Evolutionary conservation across 1,139 yeast genomes (phyloP).

Genomic region (Hyphopichia khmerensis): DNA sequence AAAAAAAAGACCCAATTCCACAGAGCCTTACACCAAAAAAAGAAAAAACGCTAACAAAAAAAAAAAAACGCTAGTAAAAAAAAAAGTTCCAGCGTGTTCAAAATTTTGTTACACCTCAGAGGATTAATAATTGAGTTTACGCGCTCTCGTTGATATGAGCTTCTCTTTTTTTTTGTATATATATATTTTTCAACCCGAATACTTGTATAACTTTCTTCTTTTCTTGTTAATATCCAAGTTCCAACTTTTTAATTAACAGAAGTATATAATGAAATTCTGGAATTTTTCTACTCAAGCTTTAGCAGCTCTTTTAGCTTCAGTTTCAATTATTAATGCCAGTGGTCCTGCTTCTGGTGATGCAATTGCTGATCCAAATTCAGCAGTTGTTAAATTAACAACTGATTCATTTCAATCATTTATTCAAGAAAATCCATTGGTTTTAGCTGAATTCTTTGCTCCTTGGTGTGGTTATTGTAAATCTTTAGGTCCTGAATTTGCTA

Average conservation of each 20-base stretch:
- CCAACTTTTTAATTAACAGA: neutral
- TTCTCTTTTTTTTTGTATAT: neutral
- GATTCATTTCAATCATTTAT: constrained; percentile 64
- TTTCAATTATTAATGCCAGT: constrained; percentile 31
- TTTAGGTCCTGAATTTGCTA: constrained; percentile 84
- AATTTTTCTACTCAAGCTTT: constrained; percentile 37
- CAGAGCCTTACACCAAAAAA: neutral
- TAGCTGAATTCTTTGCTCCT: constrained; percentile 97
- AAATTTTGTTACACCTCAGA: neutral
- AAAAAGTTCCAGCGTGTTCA: constrained; percentile 2
- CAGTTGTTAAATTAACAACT: constrained; percentile 75
- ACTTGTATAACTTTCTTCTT: neutral
- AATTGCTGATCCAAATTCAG: constrained; percentile 77
- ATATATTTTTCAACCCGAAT: too few species aligned
- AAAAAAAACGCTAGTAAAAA: neutral
- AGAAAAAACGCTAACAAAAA: neutral
- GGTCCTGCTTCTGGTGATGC: constrained; percentile 59
- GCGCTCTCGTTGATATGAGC: neutral
- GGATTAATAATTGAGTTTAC: neutral
- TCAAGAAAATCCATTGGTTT: constrained; percentile 70
- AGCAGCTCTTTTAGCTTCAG: constrained; percentile 39
- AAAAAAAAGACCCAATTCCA: neutral
- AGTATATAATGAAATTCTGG: constrained; percentile 37
- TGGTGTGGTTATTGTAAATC: constrained; percentile 99
- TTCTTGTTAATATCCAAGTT: neutral